Base-by-base conservation (phyloP, 2,329 filamentous ascomycete genomes). In the Esteya vermicola region DNA sequence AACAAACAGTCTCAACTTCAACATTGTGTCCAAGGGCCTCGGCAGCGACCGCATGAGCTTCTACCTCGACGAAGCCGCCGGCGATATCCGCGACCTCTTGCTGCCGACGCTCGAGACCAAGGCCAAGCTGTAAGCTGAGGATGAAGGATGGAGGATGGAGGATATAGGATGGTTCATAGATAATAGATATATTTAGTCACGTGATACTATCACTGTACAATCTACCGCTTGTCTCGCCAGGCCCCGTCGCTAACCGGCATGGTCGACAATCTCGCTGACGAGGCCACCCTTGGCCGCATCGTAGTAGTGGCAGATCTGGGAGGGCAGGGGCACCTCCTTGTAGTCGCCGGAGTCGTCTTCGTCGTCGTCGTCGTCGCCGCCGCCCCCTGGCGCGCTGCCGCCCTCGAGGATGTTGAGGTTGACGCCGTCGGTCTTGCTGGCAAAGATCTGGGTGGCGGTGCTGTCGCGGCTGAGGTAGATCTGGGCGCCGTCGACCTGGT, bases 11-110 rank as follows among this genome's bases (percentile, higher is more conserved):
- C 72, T 98, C 48, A 91, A 96, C 73, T 96, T 98, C 68, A 98
- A 98, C 64, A 78, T 98, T 50, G 88, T 93, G 48, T 91, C 83
- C 58, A 98, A 96, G 72, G 78, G 82, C 42, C 67, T 95, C 37
- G 91, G 89, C 33, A 85, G 81, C 55, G 78, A 91, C 53, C 80
- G 83, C 50, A 94, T 98, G 89, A 91, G 84, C 62, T 84, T 89
- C 70, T 98, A 85, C 64, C 68, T 98, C 49, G 93, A 86, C 54
- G 91, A 98, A 64, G 89, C 91, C 1, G 91, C 89, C 1, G 73
- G 77, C 45, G 91, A 98, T 48, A 77, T 98, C 57, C 74, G 88
- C 48, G 88, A 94, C 50, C 62, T 98, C 40, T 73, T 98, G 58
- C 63, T 84, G 54, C 81, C 85, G 19, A 85, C 83, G 35, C 61